Base-by-base conservation (phyloP, 495 filamentous ascomycete genomes). In the Chaetomium tenue region DNA sequence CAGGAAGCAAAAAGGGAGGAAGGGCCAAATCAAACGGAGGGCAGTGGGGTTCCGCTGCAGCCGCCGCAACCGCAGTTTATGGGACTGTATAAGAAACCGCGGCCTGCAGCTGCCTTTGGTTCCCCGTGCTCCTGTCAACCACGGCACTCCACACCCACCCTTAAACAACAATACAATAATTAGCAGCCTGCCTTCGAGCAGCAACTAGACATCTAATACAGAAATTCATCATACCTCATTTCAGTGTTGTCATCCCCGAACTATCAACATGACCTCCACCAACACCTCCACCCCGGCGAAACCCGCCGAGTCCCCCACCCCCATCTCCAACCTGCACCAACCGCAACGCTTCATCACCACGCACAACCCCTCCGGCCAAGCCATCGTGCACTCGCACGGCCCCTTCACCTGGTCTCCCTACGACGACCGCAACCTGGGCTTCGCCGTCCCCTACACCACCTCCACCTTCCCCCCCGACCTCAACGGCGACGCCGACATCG, bases 401-500 rank as follows among this genome's bases (percentile, higher is more conserved):
- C 74, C 75, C 58, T 73, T 76, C 48, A 23, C 51, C 20, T 77
- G 72, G 72, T n/a, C 51, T 13, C 40, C 66, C 15, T 72, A 71
- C 66, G 75, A 72, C 63, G n/a, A 63, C 44, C 52, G 65, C 66
- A 65, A 75, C 40, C 74, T 77, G n/a, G 66, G 68, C 58, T 75
- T 77, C 66, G 30, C 60, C 20, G 75, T 77, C 0, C 56, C 72
- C 63, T 82, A 76, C 68, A 91, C 82, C 4, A 88, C 84, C 16
- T 71, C 70, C 20, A 68, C 72, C 72, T 86, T 86, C 77, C 87
- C 83, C 0, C 71, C 79, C 5, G 68, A 82, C 56, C 69, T 87
- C 42, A 83, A 76, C 73, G 64, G 61, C 52, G 81, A 87, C 64
- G 74, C 75, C 6, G 86, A 88, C 75, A 66, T 87, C 47, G 67